Base-by-base conservation (phyloP, 2,329 filamentous ascomycete genomes). In the Trichoderma sp. region DNA sequence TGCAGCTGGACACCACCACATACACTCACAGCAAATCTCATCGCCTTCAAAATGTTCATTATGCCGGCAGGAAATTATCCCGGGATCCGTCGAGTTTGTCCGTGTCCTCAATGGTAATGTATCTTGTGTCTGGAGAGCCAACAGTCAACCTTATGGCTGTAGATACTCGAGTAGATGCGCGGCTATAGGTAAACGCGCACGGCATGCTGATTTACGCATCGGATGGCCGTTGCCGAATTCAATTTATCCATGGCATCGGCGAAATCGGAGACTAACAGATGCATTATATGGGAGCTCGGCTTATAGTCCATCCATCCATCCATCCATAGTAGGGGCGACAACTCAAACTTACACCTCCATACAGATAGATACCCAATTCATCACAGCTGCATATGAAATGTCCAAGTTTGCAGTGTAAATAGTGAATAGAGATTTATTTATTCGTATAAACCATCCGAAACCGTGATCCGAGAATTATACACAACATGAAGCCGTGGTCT, bases 261-360 rank as follows among this genome's bases (percentile, higher is more conserved):
- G 64, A 58, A 43, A 58, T 67, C 64, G 51, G 64, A 57, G 32
- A 30, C 32, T 58, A 66, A 24, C 15, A n/a, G 30, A 36, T 0
- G n/a, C 7, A n/a, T 9, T 0, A 4, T 12, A 34, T 39, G n/a
- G 21, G 8, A 39, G 24, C 30, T 39, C 30, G 32, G 58, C 58
- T 39, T 53, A 53, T 53, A 53, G n/a, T 53, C 47, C 47, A 53
- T 53, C 47, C 47, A 53, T 53, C n/a, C n/a, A n/a, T 53, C 47
- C 47, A 53, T 53, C 47, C 47, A 53, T 53, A n/a, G n/a, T 18
- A 21, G 12, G n/a, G n/a, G 57, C n/a, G n/a, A 12, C 47, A 24
- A 24, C 47, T 6, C 11, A 5, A 30, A 26, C 26, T 57, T 2
- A 57, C 47, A 5, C 6, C 26, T 30, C 53, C 26, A 18, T 47